Evolutionary conservation across 2,329 filamentous ascomycete genomes (phyloP).

Genomic region (Colletotrichum sp.): DNA sequence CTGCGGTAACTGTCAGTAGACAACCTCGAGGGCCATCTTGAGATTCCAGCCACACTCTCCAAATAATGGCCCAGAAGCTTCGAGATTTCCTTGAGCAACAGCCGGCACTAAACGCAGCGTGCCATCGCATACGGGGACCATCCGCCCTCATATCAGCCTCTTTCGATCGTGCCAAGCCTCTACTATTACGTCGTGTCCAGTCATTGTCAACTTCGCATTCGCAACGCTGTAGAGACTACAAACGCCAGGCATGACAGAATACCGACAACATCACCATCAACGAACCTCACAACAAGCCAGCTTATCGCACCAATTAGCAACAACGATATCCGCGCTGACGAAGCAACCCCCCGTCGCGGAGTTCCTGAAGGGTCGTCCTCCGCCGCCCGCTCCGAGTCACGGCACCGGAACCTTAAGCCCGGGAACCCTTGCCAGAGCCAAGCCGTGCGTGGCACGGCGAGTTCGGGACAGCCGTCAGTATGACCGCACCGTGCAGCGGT

Average conservation of each 20-base stretch:
- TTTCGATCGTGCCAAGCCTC: not conserved
- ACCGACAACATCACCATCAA: not conserved
- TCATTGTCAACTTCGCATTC: not conserved
- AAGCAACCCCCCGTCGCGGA: not conserved
- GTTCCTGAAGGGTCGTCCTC: not conserved
- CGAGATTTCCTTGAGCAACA: not conserved
- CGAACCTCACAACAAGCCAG: not conserved
- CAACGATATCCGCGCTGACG: not conserved
- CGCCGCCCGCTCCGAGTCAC: not conserved
- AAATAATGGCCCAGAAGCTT: not conserved
- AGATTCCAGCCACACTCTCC: not conserved
- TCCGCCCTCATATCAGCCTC: not conserved
- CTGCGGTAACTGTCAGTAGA: not conserved
- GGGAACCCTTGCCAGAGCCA: not conserved
- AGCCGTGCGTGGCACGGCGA: not conserved
- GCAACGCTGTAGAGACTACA: not conserved
- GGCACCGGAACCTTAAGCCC: not conserved
- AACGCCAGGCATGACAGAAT: not conserved
- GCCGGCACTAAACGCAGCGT: not conserved
- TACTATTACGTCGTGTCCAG: not conserved
- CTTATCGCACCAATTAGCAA: not conserved
- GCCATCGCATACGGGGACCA: not conserved
- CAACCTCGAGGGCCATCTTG: not conserved
- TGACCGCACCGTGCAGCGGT: constrained; percentile 18
- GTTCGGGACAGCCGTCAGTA: not conserved